A percentile compares a stretch with the other conserved stretches of the same genome.
These are phyloP conservation scores for Mycena galopus DNA, from an alignment of 768 basidiomycete genomes.

Conservation along the genomic window DNA sequence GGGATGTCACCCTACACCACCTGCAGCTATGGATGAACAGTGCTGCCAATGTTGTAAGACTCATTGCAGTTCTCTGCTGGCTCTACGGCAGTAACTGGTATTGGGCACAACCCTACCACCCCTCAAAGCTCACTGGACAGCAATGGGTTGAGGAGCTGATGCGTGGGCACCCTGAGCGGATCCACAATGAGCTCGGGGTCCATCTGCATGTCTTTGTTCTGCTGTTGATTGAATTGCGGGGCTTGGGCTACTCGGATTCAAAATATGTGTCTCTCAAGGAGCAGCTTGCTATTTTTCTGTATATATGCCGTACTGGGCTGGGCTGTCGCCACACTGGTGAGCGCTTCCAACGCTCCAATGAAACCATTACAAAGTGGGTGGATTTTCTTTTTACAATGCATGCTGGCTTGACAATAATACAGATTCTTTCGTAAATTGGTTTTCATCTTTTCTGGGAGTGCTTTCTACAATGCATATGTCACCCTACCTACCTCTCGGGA, in stretches of 20 bases:
- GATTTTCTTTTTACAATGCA: slow-evolving; percentile 2
- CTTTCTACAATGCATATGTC: slow-evolving; percentile 35
- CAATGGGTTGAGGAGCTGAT: not conserved
- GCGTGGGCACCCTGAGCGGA: not conserved
- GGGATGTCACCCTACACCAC: slow-evolving; percentile 5
- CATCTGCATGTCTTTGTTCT: slow-evolving; percentile 28
- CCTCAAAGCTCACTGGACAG: not conserved
- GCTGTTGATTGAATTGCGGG: slow-evolving; percentile 26
- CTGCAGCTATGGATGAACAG: slow-evolving; percentile 16
- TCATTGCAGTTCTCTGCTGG: not conserved
- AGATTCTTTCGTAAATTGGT: slow-evolving; percentile 30
- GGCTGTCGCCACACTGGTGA: slow-evolving; percentile 4
- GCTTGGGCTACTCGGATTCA: slow-evolving; percentile 9
- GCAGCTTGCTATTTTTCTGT: slow-evolving; percentile 38
- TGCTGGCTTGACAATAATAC: not conserved
- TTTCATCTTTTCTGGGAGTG: slow-evolving; percentile 8
- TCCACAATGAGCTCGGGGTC: slow-evolving; percentile 32
- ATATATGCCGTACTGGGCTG: slow-evolving; percentile 3
- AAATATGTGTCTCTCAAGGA: slow-evolving; percentile 36
- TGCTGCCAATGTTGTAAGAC: slow-evolving; percentile 9
- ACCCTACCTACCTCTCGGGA: slow-evolving; percentile 22
- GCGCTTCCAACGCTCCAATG: slow-evolving; percentile 33
- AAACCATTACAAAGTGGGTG: slow-evolving; percentile 33
- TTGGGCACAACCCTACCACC: not conserved
- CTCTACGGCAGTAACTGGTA: slow-evolving; percentile 16